Evolutionary conservation across 2,329 filamentous ascomycete species (phyloP).

Genomic region (Fusarium neocosmosporiellum): DNA sequence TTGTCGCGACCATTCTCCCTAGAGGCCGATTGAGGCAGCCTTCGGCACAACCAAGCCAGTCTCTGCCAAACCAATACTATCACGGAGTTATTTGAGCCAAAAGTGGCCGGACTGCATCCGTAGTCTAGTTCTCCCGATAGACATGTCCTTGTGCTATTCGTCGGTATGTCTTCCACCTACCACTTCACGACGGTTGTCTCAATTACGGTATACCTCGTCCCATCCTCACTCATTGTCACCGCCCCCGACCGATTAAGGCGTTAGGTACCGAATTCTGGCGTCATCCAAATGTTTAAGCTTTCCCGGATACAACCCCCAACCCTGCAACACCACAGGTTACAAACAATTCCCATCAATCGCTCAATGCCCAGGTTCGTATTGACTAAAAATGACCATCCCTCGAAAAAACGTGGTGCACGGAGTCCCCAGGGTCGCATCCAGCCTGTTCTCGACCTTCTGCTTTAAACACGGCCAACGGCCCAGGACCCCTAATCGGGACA

Average conservation of each 20-base stretch:
- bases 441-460: neutral
- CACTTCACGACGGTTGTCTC: neutral
- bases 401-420: neutral
- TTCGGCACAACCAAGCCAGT: neutral
- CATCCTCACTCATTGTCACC: neutral
- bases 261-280: neutral
- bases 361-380: neutral
- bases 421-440: neutral
- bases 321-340: neutral
- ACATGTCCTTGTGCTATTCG: neutral
- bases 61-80: neutral
- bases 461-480: neutral
- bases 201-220: neutral
- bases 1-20: neutral
- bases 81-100: neutral
- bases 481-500: neutral
- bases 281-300: neutral
- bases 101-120: too few relatives aligned
- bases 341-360: constrained; percentile 8
- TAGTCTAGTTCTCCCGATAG: neutral
- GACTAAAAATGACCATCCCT: neutral
- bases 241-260: neutral
- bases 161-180: neutral
- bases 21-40: neutral
- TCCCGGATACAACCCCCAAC: neutral